Evolutionary conservation across 179 eudicot genomes (phyloP).

Genomic region (Carnegiea gigantea): DNA sequence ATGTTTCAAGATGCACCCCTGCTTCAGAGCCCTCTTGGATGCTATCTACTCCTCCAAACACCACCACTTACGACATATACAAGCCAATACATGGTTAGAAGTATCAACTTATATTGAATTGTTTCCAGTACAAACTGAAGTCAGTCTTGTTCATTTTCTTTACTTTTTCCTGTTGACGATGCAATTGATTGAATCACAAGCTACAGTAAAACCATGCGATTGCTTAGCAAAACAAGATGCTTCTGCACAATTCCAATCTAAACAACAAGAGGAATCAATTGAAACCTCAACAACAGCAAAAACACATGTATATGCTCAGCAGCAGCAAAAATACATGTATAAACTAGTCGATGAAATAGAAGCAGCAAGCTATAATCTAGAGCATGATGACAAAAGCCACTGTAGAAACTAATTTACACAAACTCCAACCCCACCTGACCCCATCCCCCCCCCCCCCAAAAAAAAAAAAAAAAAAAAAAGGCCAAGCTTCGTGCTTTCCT

Average conservation of each 20-base stretch:
- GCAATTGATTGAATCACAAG: neutral
- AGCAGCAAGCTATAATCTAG: neutral
- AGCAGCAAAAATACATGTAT: neutral
- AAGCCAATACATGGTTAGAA: neutral
- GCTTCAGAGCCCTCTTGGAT: neutral
- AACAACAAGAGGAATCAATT: neutral
- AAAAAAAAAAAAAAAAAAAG: too few species aligned
- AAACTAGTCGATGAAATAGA: neutral
- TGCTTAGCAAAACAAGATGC: neutral
- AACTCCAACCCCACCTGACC: too few species aligned
- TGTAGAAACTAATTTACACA: neutral
- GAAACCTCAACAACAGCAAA: neutral
- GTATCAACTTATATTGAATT: neutral
- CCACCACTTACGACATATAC: neutral
- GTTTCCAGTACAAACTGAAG: constrained; percentile 9
- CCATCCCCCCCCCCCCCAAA: neutral
- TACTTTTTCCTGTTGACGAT: neutral
- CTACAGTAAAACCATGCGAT: neutral
- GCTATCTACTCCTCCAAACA: neutral
- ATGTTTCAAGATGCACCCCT: neutral
- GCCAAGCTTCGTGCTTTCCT: constrained; percentile 3
- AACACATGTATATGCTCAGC: neutral
- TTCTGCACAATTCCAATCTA: neutral
- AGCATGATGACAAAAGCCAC: neutral
- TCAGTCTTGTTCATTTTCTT: neutral